Percentiles rank a stretch among this genome's conserved stretches.
phyloP scores from a whole-genome alignment of 208 protist genomes.

The Crithidia sp. region DNA sequence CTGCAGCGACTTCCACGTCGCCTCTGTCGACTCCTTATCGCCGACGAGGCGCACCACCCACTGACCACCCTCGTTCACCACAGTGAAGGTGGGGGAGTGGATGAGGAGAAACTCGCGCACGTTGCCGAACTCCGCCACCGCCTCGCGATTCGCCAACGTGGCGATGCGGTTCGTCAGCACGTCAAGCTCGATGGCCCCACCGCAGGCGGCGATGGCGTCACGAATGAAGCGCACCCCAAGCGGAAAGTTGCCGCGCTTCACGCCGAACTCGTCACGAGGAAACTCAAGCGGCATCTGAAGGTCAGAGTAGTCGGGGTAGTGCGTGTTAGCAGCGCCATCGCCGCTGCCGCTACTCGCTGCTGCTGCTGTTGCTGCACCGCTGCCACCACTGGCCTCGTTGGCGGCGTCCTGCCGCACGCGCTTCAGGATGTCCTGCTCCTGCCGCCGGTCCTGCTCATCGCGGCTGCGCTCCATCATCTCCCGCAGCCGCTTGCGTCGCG shows the following conservation, averaged over 20 bases:
- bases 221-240: slow-evolving; percentile 91
- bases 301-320: slow-evolving; percentile 74
- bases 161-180: slow-evolving; percentile 86
- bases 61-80: slow-evolving; percentile 66
- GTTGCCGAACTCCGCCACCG: slow-evolving; percentile 84
- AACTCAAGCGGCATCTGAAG: slow-evolving; percentile 87
- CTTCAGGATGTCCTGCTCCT: slow-evolving; percentile 73
- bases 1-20: slow-evolving; percentile 82
- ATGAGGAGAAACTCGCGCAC: slow-evolving; percentile 91
- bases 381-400: slow-evolving; percentile 8
- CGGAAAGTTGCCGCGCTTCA: slow-evolving; percentile 89
- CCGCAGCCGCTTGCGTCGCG: slow-evolving; percentile 76
- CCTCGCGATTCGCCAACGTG: slow-evolving; percentile 74
- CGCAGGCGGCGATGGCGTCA: slow-evolving; percentile 79
- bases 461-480: slow-evolving; percentile 86
- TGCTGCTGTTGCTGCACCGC: background rate
- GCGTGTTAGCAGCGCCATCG: background rate
- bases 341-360: background rate
- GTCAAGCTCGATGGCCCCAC: slow-evolving; percentile 89
- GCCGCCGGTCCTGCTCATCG: slow-evolving; percentile 72
- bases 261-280: slow-evolving; percentile 91
- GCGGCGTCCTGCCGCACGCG: slow-evolving; percentile 44
- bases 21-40: slow-evolving; percentile 41
- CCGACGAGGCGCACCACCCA: slow-evolving; percentile 82
- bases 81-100: slow-evolving; percentile 86